phyloP scores from a whole-genome alignment of 176 grass and related monocot species.

The Oropetium thomaeum region DNA sequence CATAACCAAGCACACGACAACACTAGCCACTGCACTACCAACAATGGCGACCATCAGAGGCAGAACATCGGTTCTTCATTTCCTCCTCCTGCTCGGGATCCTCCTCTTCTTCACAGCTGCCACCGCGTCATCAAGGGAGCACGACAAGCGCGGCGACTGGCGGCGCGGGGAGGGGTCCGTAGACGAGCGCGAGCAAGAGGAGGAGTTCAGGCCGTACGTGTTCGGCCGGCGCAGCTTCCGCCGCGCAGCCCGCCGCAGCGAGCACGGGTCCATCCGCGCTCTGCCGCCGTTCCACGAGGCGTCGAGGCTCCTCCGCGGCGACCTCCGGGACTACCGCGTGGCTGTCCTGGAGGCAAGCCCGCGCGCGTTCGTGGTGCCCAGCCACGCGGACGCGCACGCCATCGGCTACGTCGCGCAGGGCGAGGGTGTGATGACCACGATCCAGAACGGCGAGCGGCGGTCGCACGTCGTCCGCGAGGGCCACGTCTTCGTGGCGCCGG shows the following conservation, averaged over 20 bases:
- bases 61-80: neutral
- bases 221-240: constrained; percentile 56
- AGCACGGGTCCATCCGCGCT: constrained; percentile 46
- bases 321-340: constrained; percentile 72
- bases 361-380: constrained; percentile 57
- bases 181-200: neutral
- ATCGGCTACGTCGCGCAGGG: constrained; percentile 67
- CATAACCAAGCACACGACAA: neutral
- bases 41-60: constrained; percentile 35
- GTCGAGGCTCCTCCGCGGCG: constrained; percentile 58
- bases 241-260: constrained; percentile 12
- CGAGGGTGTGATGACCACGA: constrained; percentile 45
- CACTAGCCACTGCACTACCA: neutral
- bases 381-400: constrained; percentile 55
- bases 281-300: constrained; percentile 53
- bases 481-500: constrained; percentile 49
- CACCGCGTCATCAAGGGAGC: constrained; percentile 20
- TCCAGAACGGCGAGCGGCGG: constrained; percentile 49
- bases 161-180: neutral
- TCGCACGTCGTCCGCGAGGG: constrained; percentile 55
- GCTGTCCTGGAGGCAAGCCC: constrained; percentile 55
- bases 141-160: neutral
- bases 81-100: constrained; percentile 37
- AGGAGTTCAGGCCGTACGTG: constrained; percentile 38
- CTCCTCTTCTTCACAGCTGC: constrained; percentile 39